phyloP scores from a whole-genome alignment of 139 green algal species.

The Chlorella sp. region DNA sequence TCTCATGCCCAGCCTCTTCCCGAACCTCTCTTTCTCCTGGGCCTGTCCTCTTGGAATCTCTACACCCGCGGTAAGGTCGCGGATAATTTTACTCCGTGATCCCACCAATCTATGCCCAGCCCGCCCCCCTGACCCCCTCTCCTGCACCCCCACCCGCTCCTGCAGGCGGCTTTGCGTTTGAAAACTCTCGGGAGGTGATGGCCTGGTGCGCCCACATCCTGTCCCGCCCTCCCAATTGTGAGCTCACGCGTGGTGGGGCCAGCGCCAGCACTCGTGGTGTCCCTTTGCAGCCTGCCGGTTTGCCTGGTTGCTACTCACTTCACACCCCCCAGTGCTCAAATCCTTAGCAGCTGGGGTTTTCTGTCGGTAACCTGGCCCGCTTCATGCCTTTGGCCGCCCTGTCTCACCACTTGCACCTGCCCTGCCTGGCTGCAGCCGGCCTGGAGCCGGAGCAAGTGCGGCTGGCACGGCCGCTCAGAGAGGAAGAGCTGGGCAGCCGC shows the following conservation, averaged over 20 bases:
- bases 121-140: not conserved
- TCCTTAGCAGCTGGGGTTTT: not conserved
- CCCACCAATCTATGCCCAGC: too few species aligned
- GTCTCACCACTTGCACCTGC: too few species aligned
- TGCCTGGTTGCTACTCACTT: not conserved
- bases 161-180: constrained; percentile 54
- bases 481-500: constrained; percentile 23
- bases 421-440: not conserved
- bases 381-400: too few species aligned
- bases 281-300: too few species aligned
- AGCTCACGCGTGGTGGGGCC: not conserved
- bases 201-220: constrained; percentile 33
- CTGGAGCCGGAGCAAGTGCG: not conserved
- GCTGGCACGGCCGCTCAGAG: not conserved
- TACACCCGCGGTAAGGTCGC: too few species aligned
- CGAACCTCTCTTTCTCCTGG: too few species aligned
- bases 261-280: too few species aligned
- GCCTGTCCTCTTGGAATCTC: too few species aligned
- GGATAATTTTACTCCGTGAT: too few species aligned
- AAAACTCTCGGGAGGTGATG: constrained; percentile 57
- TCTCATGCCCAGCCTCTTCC: too few species aligned
- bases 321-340: not conserved
- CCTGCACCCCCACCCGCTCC: not conserved
- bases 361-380: not conserved
- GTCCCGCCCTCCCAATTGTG: not conserved